A percentile compares a stretch with the other conserved stretches of the same genome.
These are phyloP conservation scores for Lentinula sp. DNA, from an alignment of 768 basidiomycete genomes.

Conservation along the genomic window DNA sequence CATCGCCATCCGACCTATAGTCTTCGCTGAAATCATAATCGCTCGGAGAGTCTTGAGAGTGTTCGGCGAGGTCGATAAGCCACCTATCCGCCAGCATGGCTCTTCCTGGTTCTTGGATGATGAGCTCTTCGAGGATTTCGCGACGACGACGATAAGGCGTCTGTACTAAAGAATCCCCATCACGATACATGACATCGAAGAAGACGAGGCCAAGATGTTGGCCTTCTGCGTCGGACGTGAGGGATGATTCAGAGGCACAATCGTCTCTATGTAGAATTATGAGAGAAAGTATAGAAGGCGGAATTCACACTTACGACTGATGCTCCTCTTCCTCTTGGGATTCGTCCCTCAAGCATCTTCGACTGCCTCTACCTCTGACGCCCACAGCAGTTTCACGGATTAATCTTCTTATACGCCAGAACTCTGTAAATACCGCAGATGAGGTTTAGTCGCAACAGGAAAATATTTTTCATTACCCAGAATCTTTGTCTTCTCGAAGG, in stretches of 20 bases:
- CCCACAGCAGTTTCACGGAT: conserved; percentile 55
- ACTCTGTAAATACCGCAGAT: conserved; percentile 38
- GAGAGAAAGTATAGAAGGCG: neutral
- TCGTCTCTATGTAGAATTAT: neutral
- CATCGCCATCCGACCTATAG: neutral
- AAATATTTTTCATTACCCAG: neutral
- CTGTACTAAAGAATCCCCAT: conserved; percentile 51
- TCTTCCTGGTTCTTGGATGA: conserved; percentile 50
- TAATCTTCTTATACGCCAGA: conserved; percentile 65
- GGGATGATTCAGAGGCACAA: conserved; percentile 9
- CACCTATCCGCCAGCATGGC: conserved; percentile 57
- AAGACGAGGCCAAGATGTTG: conserved; percentile 77
- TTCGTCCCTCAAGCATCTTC: conserved; percentile 13
- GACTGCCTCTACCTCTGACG: conserved; percentile 27
- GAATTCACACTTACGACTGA: neutral
- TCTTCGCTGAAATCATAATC: conserved; percentile 9
- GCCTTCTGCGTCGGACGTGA: conserved; percentile 23
- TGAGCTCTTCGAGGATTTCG: conserved; percentile 48
- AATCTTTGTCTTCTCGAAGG: conserved; percentile 61
- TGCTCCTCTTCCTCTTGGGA: neutral
- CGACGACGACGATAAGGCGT: conserved; percentile 57
- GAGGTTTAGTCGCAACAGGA: neutral
- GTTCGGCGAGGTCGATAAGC: conserved; percentile 32
- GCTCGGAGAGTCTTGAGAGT: conserved; percentile 5
- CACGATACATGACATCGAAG: conserved; percentile 77